Evolutionary conservation across 2,329 filamentous ascomycete genomes (phyloP), one percentile per base, ranked within the genome.

Genomic region (Neophaeococcomyces aloes): DNA sequence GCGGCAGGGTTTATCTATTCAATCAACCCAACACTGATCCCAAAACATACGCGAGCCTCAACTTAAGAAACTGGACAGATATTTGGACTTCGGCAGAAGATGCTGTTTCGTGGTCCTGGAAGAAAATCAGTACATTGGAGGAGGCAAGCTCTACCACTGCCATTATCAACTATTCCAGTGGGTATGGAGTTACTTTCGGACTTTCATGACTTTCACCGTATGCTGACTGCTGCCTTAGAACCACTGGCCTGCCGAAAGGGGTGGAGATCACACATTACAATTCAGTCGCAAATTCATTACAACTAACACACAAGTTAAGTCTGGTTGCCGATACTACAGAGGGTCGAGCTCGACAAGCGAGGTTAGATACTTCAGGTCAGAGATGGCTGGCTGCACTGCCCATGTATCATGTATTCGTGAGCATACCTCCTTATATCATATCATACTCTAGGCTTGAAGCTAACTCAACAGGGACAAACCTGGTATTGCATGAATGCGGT

Each of bases 231-330:
- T n/a, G n/a, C n/a, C 62, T 59, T 37, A 65, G 85, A 8, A 88
- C 82, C 1, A 93, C 86, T 0, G 86, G 86, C 5, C 70, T 86
- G 3, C 83, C 86, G 7, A 93, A 93, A 60, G 86, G 86, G 10
- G 86, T 91, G 5, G 5, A 33, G n/a, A 83, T 91, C 50, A 77
- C 79, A 14, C 86, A 93, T 61, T 67, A 70, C 48, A 82, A 85
- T 52, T 84, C 86, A 56, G 74, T 87, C 32, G 72, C 83, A 49
- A 89, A 89, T 42, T 45, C n/a, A n/a, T n/a, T n/a, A n/a, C n/a
- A n/a, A n/a, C n/a, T n/a, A n/a, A 34, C 6, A 6, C 50, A 11
- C 48, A 52, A 25, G 44, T 46, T 8, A 38, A 39, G n/a, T n/a
- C 11, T 32, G 44, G 2, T 47, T 50, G 33, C 11, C 58, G 2